Evolutionary conservation across 2,329 filamentous ascomycete genomes (phyloP).

Genomic region (Aspergillus phoenicis): DNA sequence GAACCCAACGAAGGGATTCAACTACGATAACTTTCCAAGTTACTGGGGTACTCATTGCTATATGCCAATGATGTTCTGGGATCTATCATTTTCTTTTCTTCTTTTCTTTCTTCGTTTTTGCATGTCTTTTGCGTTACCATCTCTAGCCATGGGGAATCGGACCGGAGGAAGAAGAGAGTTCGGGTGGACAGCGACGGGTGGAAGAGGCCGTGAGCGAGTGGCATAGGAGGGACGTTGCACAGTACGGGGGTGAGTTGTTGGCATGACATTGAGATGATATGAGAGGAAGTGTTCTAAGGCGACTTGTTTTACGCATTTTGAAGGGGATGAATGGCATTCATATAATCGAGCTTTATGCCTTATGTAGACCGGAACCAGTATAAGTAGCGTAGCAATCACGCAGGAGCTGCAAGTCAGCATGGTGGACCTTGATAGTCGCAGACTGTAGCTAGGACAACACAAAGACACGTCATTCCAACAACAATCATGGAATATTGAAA

Average conservation of each 20-base stretch:
- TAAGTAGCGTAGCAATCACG: not conserved
- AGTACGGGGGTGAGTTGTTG: not conserved
- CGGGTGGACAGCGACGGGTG: not conserved
- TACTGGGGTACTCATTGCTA: conserved; percentile 6
- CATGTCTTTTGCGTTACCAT: conserved; percentile 16
- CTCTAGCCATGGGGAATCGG: not conserved
- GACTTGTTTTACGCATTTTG: conserved; percentile 3
- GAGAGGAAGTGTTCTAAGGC: not conserved
- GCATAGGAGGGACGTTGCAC: not conserved
- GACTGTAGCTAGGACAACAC: no score
- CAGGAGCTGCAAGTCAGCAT: not conserved
- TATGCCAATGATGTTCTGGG: conserved; percentile 9
- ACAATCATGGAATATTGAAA: not conserved
- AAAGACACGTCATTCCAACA: not conserved
- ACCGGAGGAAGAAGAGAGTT: not conserved
- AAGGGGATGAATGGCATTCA: conserved; percentile 3
- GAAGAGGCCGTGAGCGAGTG: not conserved
- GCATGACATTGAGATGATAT: not conserved
- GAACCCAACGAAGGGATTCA: conserved; percentile 10
- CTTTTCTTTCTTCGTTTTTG: conserved; percentile 17
- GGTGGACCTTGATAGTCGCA: not conserved
- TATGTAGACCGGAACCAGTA: not conserved
- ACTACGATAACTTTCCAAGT: conserved; percentile 3
- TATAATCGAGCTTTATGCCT: not conserved
- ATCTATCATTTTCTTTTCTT: conserved; percentile 20